Evolutionary conservation across 2,329 filamentous ascomycete species (phyloP).

Genomic region (Microcyclospora tardicrescens): DNA sequence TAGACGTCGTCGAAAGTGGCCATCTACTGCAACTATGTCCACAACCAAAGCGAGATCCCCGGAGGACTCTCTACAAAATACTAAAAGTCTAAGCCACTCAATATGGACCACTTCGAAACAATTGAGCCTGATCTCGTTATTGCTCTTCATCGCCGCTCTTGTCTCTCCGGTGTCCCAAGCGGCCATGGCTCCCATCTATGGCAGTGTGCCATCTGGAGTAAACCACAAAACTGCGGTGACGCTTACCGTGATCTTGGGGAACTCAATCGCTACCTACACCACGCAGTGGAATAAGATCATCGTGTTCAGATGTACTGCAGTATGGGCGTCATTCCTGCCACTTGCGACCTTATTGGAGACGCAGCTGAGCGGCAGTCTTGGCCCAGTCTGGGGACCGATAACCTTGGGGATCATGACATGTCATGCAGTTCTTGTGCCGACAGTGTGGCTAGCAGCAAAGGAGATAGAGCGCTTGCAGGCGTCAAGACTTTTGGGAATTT

Average conservation of each 20-base stretch:
- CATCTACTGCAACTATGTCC: too few relatives aligned
- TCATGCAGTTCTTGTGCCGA: conserved; percentile 36
- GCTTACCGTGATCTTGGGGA: conserved; percentile 45
- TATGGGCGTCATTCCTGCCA: conserved; percentile 65
- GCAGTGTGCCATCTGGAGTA: conserved; percentile 61
- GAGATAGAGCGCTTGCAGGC: neutral
- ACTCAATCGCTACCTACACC: neutral
- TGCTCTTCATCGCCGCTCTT: conserved; percentile 40
- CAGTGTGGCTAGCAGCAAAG: conserved; percentile 4
- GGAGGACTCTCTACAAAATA: too few relatives aligned
- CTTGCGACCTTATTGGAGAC: conserved; percentile 60
- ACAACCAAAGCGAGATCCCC: too few relatives aligned
- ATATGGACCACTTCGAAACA: too few relatives aligned
- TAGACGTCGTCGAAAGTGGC: too few relatives aligned
- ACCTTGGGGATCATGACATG: conserved; percentile 62
- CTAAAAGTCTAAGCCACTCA: too few relatives aligned
- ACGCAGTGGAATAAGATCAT: conserved; percentile 12
- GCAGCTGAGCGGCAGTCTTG: conserved; percentile 50
- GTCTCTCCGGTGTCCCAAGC: conserved; percentile 61
- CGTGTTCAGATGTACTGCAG: conserved; percentile 45
- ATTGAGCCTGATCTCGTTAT: too few relatives aligned
- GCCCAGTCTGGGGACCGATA: conserved; percentile 59
- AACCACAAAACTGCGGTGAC: conserved; percentile 55
- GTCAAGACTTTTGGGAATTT: neutral
- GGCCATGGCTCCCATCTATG: conserved; percentile 75